Evolutionary conservation across 331 rosid species (phyloP).

Genomic region (Phaseolus coccineus): DNA sequence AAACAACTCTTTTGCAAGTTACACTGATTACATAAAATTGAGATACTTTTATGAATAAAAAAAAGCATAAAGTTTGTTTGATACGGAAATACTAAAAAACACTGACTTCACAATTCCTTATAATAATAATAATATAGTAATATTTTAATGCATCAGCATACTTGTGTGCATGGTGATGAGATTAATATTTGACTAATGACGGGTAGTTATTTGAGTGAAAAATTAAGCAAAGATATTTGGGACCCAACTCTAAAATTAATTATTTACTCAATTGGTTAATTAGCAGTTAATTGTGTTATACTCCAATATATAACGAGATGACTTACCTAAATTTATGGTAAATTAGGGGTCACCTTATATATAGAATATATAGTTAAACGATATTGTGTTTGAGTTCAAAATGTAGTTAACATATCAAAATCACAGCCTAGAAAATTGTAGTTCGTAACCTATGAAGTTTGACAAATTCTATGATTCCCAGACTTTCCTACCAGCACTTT

Average conservation of each 20-base stretch:
- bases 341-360: background rate
- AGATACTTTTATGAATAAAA: no score
- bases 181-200: background rate
- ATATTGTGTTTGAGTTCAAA: constrained; percentile 17
- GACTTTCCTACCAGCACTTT: background rate
- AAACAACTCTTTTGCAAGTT: no score
- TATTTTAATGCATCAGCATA: no score
- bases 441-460: background rate
- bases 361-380: background rate
- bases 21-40: no score
- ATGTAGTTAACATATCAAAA: background rate
- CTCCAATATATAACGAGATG: background rate
- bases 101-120: no score
- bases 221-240: background rate
- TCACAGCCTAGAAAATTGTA: no score
- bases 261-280: constrained; percentile 18
- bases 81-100: no score
- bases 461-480: constrained; percentile 28
- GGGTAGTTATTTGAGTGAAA: background rate
- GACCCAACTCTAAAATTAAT: background rate
- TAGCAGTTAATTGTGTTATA: background rate
- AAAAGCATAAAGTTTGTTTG: no score
- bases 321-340: background rate
- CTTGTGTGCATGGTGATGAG: background rate
- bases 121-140: no score